Evolutionary conservation across 257 asterid species (phyloP).

Genomic region (Solanum piurae): DNA sequence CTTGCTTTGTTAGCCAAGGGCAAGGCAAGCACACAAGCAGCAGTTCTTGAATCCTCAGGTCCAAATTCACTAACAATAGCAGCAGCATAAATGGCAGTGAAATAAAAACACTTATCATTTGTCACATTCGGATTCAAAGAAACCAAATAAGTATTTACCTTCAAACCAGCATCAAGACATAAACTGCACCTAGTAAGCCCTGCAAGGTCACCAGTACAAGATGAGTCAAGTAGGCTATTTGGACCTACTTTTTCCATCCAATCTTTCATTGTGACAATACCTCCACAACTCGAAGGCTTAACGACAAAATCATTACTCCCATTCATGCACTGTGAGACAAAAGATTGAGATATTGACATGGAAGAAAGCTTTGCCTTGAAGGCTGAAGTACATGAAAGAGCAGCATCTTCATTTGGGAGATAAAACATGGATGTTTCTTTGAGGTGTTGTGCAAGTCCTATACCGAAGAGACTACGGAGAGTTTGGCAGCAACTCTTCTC

Average conservation of each 20-base stretch:
- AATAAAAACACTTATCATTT: conserved; percentile 28
- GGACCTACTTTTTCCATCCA: conserved; percentile 22
- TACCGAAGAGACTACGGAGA: conserved; percentile 40
- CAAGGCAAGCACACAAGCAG: conserved; percentile 39
- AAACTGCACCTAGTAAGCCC: conserved; percentile 34
- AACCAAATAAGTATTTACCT: conserved; percentile 28
- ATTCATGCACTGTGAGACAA: conserved; percentile 28
- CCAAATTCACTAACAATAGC: conserved; percentile 41
- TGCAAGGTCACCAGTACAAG: conserved; percentile 41
- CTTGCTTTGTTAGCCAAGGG: conserved; percentile 13
- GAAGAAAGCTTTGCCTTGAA: conserved; percentile 14
- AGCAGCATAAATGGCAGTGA: conserved; percentile 40
- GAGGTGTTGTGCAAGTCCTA: conserved; percentile 37
- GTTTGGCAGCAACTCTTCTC: conserved; percentile 43
- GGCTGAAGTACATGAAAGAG: conserved; percentile 29
- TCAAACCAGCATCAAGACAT: conserved; percentile 48
- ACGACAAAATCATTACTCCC: conserved; percentile 26
- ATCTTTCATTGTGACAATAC: conserved; percentile 24
- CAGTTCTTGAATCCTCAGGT: conserved; percentile 35
- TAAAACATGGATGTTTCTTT: conserved; percentile 32
- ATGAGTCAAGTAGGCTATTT: conserved; percentile 21
- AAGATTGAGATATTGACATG: conserved; percentile 8
- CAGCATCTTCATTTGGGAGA: conserved; percentile 27
- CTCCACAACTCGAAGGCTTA: conserved; percentile 33
- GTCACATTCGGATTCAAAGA: conserved; percentile 34